Conservation (phyloP, 2,329 filamentous ascomycete species). For the Raffaelea ambrosiae region DNA sequence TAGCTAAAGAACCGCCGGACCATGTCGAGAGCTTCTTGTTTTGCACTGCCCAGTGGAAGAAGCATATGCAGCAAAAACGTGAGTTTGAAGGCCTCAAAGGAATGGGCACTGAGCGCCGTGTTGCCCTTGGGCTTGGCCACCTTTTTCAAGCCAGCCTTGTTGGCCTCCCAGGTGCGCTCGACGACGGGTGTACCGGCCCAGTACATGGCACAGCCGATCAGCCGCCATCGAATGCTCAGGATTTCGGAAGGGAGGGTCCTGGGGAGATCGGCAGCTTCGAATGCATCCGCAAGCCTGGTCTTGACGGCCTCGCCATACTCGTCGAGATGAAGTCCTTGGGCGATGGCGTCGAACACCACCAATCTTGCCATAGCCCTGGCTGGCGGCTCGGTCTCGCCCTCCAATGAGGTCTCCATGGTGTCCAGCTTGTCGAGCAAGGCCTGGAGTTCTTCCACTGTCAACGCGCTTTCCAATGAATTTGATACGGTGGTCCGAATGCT, state of each 20-base stretch:
- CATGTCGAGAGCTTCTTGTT: constrained; percentile 17
- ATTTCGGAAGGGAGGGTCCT: neutral
- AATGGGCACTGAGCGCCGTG: constrained; percentile 15
- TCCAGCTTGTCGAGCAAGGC: constrained; percentile 35
- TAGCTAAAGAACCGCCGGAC: constrained; percentile 18
- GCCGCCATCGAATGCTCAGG: constrained; percentile 12
- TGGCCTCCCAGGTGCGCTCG: constrained; percentile 15
- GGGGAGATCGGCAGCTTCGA: constrained; percentile 10
- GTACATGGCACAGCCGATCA: constrained; percentile 18
- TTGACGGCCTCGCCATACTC: constrained; percentile 33
- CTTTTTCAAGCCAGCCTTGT: constrained; percentile 1
- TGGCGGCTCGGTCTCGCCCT: no score
- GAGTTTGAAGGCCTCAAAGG: constrained; percentile 22
- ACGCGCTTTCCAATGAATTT: constrained; percentile 29
- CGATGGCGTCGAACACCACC: constrained; percentile 33
- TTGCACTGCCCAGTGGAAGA: constrained; percentile 14
- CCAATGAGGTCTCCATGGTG: constrained; percentile 2
- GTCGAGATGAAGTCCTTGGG: constrained; percentile 31
- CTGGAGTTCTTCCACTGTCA: constrained; percentile 35
- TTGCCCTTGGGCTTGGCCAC: constrained; percentile 6
- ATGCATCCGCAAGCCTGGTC: constrained; percentile 27
- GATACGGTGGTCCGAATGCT: constrained; percentile 16
- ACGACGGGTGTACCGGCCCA: constrained; percentile 18
- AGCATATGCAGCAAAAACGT: constrained; percentile 21
- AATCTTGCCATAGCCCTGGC: constrained; percentile 21